Evolutionary conservation across 1,284 basidiomycete genomes (phyloP).

Genomic region (Cryptococcus maquisensis): DNA sequence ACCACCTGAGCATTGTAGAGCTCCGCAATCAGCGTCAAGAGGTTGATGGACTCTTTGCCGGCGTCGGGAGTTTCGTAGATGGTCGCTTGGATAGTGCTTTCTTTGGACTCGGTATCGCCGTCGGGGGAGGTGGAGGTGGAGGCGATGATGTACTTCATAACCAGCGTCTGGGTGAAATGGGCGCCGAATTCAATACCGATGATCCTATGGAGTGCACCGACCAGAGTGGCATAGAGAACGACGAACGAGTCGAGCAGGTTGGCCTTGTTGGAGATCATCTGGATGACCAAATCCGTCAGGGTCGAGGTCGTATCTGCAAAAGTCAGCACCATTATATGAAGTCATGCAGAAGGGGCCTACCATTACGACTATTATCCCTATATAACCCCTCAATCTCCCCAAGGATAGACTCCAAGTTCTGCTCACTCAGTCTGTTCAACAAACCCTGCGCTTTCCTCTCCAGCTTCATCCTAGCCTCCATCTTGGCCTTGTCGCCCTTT

Average conservation of each 20-base stretch:
- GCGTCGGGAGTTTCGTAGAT: conserved; percentile 40
- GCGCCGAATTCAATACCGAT: conserved; percentile 91
- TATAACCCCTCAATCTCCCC: conserved; percentile 75
- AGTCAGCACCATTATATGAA: background rate
- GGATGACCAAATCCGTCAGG: conserved; percentile 72
- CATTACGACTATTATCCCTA: conserved; percentile 71
- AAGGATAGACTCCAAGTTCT: conserved; percentile 78
- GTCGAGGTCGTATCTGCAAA: conserved; percentile 72
- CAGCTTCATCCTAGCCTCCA: conserved; percentile 63
- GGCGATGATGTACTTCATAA: conserved; percentile 63
- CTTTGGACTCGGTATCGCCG: background rate
- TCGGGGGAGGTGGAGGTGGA: conserved; percentile 1
- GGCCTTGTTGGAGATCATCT: conserved; percentile 75
- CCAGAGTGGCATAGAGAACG: conserved; percentile 81
- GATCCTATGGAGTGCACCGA: conserved; percentile 76
- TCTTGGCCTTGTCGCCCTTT: conserved; percentile 38
- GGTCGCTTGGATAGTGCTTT: conserved; percentile 18
- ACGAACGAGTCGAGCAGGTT: conserved; percentile 87
- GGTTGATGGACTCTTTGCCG: conserved; percentile 84
- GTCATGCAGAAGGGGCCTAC: conserved; percentile 49
- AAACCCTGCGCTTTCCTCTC: conserved; percentile 78
- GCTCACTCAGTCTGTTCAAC: conserved; percentile 87
- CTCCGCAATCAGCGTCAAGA: conserved; percentile 82
- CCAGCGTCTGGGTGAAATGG: conserved; percentile 67
- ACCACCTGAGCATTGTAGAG: conserved; percentile 95